Evolutionary conservation across 73 alveolate species (phyloP), one percentile per base, ranked within the genome.

Genomic region (Paramecium biaurelia): DNA sequence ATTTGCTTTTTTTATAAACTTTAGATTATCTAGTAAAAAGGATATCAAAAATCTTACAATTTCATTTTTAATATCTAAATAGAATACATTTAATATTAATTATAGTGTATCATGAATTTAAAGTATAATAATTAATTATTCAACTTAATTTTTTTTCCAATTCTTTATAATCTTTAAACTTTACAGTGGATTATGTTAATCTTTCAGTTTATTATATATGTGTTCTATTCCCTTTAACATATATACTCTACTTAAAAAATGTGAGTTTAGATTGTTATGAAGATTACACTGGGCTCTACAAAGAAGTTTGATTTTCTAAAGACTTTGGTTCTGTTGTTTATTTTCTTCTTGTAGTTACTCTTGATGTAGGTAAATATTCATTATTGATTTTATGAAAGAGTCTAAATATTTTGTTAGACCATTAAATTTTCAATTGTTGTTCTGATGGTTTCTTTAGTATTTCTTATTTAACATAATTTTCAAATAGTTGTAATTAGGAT

Each of bases 361-460:
- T 63, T 63, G 84, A 63, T 3, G 49, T 63, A 7, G 84, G 84
- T 63, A 63, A 32, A 63, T 63, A 63, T 63, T 63, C 84, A 63
- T 63, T 63, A 26, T 63, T 63, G 84, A 63, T 26, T 63, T 63
- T 63, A 32, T 63, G 84, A 12, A 63, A 63, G 10, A 63, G 45
- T 26, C 84, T 63, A 63, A 63, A 63, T 1, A 63, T 63, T 63
- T 63, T 63, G 26, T 63, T 63, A 2, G 84, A 30, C 84, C 84
- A 63, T 63, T 30, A 12, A 7, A 63, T 63, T 32, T 63, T 63
- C 26, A 63, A 1, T 30, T 63, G 12, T 26, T 63, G 12, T 30
- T 63, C 84, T 23, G 49, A 30, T 9, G 84, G 49, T 10, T 63
- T 63, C 28, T 63, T 63, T 4, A 63, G 84, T 12, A 63, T 63